Percentiles rank a stretch among this genome's conserved stretches.
Conservation (phyloP, 2,329 filamentous ascomycete genomes). For the Pseudogymnoascus sp. region DNA sequence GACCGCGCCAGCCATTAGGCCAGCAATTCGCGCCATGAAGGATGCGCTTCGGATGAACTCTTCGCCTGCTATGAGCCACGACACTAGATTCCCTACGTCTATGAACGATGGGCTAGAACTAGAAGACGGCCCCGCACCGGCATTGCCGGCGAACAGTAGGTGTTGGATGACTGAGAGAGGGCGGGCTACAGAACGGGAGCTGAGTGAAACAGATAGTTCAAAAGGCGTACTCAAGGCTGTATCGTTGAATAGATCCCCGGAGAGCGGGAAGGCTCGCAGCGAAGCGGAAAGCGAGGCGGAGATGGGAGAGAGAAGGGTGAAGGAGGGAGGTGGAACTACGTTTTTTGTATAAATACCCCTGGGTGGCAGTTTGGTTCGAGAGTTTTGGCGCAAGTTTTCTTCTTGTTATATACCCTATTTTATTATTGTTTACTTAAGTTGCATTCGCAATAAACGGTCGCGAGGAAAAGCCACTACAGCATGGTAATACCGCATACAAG, state of each 20-base stretch:
- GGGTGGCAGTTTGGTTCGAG: neutral
- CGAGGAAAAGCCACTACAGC: too few relatives aligned
- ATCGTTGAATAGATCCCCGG: neutral
- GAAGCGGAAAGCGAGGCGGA: neutral
- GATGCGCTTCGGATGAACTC: neutral
- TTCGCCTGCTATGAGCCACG: neutral
- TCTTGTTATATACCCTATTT: constrained; percentile 1
- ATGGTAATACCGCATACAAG: too few relatives aligned
- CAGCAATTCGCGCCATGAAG: constrained; percentile 13
- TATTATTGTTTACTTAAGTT: neutral
- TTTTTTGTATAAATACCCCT: constrained; percentile 1
- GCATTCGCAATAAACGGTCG: neutral
- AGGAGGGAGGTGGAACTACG: neutral
- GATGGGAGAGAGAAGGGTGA: neutral
- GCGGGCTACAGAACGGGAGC: neutral
- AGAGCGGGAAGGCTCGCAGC: neutral
- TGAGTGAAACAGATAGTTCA: neutral
- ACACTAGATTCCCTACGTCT: neutral
- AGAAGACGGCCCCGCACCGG: neutral
- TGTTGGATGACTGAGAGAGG: neutral
- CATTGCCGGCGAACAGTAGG: neutral
- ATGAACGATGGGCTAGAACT: neutral
- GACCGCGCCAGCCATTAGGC: constrained; percentile 17
- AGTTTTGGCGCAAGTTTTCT: neutral
- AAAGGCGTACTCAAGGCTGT: neutral